These are phyloP conservation scores for Boletus fagicola DNA, from an alignment of 768 basidiomycete genomes.

Conservation along the genomic window DNA sequence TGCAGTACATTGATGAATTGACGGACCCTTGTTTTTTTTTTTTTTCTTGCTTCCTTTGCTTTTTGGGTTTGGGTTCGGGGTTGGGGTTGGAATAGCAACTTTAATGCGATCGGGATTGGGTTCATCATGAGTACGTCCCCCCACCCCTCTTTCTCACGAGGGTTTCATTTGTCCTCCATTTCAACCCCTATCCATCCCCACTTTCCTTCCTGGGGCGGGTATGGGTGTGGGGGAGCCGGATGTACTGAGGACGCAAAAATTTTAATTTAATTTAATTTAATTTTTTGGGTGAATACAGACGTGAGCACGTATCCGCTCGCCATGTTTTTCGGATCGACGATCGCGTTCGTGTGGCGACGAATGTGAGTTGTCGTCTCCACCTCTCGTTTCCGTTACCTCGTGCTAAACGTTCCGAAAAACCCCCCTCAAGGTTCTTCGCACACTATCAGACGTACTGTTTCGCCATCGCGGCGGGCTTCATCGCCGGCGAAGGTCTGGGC, in stretches of 20 bases:
- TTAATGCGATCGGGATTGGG: constrained; percentile 27
- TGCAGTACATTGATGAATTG: not conserved
- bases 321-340: constrained; percentile 26
- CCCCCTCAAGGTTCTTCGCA: not conserved
- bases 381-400: too few relatives aligned
- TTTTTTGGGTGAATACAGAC: constrained; percentile 10
- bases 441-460: constrained; percentile 31
- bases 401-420: too few relatives aligned
- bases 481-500: constrained; percentile 42
- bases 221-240: too few relatives aligned
- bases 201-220: too few relatives aligned
- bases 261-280: too few relatives aligned
- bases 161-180: too few relatives aligned
- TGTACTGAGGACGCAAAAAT: too few relatives aligned
- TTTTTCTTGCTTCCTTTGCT: not conserved
- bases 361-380: not conserved
- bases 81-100: constrained; percentile 17
- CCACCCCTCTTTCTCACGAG: too few relatives aligned
- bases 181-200: too few relatives aligned
- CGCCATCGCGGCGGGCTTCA: constrained; percentile 39
- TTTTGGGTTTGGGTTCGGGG: not conserved
- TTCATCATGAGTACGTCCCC: not conserved
- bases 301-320: constrained; percentile 25
- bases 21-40: not conserved
- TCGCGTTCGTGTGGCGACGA: constrained; percentile 22